Base-by-base conservation (phyloP, 306 rosid genomes). In the Fragaria nilgerrensis region DNA sequence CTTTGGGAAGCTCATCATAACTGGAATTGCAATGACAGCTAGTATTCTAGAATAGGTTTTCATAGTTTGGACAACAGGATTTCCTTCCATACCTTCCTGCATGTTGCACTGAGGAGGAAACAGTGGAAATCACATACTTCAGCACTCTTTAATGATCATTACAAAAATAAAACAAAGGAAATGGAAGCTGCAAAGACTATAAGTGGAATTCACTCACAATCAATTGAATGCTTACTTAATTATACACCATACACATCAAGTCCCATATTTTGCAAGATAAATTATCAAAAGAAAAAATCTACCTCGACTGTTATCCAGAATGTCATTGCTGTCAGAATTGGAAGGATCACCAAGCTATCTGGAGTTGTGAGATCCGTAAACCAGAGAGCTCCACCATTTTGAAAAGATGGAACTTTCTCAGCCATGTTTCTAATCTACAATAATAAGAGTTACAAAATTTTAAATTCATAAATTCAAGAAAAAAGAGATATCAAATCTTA, bases 31-130 rank as follows among this genome's bases (percentile, higher is more conserved):
- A 70, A 90, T 84, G 87, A 93, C 77, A 59, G 97, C 99, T 74
- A 95, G 74, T 77, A 70, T 92, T 83, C 99, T 89, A 25, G 91
- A 86, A 63, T 92, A 47, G 20, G 88, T 92, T 89, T 95, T 95
- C 97, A 90, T 90, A 75, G 88, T 92, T 56, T 68, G 59, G 75
- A 91, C 97, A 73, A 73, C 44, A 75, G 97, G 99, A 87, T 92
- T 95, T 71, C 97, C 97, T 92, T 92, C 99, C 86, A 91, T 58
- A 20, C 97, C 99, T 79, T 92, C 96, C 86, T 90, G 99, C 96
- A 89, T 84, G 78, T 95, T 89, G 84, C 73, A 85, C 97, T 95
- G 84, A 72, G 77, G 75, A 87, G 43, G 70, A 65, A 59, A 75
- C 73, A 58, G 19, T 15, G 25, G 53, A 74, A 44, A 59, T 74